These are phyloP conservation scores for Eutrema japonicum DNA, from an alignment of 345 rosid species.

Conservation along the genomic window DNA sequence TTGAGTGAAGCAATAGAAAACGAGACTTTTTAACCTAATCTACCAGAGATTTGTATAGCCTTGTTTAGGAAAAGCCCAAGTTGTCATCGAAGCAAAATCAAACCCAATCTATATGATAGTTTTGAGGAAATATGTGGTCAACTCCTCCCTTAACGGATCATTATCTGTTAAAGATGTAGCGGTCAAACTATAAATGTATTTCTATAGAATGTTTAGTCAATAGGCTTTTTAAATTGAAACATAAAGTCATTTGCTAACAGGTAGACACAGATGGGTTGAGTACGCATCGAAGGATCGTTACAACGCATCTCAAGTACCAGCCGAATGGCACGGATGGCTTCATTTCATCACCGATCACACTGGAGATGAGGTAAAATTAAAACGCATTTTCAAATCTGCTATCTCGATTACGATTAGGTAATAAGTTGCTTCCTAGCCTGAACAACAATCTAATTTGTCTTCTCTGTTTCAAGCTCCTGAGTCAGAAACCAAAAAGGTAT, in stretches of 20 bases:
- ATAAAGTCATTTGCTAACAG: constrained; percentile 46
- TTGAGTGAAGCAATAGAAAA: neutral
- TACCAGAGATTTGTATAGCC: constrained; percentile 12
- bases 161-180: neutral
- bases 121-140: neutral
- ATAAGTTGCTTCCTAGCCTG: neutral
- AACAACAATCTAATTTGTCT: neutral
- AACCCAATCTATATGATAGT: neutral
- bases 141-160: constrained; percentile 3
- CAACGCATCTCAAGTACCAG: constrained; percentile 96
- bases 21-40: constrained; percentile 1
- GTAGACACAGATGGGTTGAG: constrained; percentile 97
- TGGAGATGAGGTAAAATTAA: constrained; percentile 76
- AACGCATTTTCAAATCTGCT: neutral
- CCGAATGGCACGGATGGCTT: constrained; percentile 99
- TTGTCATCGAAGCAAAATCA: neutral
- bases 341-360: constrained; percentile 93
- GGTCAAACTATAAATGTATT: constrained; percentile 4
- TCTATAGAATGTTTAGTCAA: constrained; percentile 16
- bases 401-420: neutral
- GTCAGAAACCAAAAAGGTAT: constrained; percentile 89
- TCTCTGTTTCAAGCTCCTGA: constrained; percentile 66
- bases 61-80: constrained; percentile 14
- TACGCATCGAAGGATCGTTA: constrained; percentile 82
- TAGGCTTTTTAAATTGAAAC: constrained; percentile 9